Base-by-base conservation (phyloP, 345 rosid species). In the Bruguiera parviflora region DNA sequence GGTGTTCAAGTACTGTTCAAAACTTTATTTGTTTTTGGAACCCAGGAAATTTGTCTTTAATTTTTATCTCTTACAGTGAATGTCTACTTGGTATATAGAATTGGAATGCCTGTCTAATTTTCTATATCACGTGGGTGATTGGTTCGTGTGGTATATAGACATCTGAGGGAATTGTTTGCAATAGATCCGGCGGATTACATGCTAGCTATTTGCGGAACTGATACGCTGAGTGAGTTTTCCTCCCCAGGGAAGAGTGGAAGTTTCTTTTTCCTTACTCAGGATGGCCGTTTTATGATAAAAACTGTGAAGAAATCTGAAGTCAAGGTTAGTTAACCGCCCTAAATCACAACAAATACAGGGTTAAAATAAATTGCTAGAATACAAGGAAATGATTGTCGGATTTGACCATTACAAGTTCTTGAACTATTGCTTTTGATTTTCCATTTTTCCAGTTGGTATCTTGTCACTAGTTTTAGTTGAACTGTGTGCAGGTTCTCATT, bases 191-290 rank as follows among this genome's bases (percentile, higher is more conserved):
- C 80, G 16, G 88, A 89, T 52, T 85, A 89, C 79, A 89, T 89
- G 91, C 77, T 87, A 3, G 87, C 91, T 25, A 85, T 87, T 64
- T 89, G 89, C 47, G 95, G 95, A 72, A 81, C 75, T 72, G 87
- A 89, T 73, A 85, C 90, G 13, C 91, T 87, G 51, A 70, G 95
- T 22, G 91, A 86, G 65, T 82, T 89, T 71, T 84, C 89, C 22
- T 89, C 95, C 11, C 95, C 95, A 3, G 91, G 95, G 58, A 87
- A 89, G 81, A 89, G 95, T 29, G 91, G 95, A 35, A 87, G 89
- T 72, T 81, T 81, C 73, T 86, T 86, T 77, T 89, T 85, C 75
- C 82, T 89, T 20, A 87, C 95, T 31, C 87, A 87, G 67, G 95
- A 89, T 53, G 89, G 87, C 67, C 78, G 87, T 2, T 87, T 77